phyloP scores from a whole-genome alignment of 2,329 filamentous ascomycete species.

The Arthrobotrys sphaeroides region DNA sequence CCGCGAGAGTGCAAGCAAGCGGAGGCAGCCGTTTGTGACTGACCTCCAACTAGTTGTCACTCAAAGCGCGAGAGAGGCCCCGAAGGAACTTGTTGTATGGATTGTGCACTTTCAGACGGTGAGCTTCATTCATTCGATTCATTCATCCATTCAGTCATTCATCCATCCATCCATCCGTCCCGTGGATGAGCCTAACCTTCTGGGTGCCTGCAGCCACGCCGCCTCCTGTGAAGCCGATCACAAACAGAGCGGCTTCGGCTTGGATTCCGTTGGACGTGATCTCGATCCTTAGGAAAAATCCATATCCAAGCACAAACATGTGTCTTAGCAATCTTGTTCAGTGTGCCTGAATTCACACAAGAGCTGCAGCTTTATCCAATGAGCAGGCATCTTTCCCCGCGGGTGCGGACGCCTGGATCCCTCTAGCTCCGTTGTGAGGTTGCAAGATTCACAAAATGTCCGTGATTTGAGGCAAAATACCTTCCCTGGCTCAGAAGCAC shows the following conservation, averaged over 20 bases:
- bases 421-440: conserved; percentile 40
- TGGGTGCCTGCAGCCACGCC: conserved; percentile 46
- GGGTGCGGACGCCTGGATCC: conserved; percentile 38
- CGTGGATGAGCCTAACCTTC: conserved; percentile 14
- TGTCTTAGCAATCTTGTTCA: conserved; percentile 41
- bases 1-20: conserved; percentile 1
- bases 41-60: conserved; percentile 8
- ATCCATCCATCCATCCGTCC: background rate
- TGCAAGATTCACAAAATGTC: conserved; percentile 44
- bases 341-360: conserved; percentile 35
- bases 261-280: conserved; percentile 23
- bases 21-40: conserved; percentile 4
- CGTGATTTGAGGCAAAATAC: conserved; percentile 49
- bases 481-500: background rate
- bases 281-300: conserved; percentile 20
- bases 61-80: background rate
- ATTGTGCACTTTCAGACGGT: background rate
- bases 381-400: conserved; percentile 40
- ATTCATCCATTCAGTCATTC: background rate
- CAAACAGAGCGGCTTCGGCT: conserved; percentile 31
- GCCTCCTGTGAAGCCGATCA: conserved; percentile 21
- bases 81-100: conserved; percentile 24
- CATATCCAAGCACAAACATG: conserved; percentile 10
- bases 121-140: conserved; percentile 12
- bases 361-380: conserved; percentile 31